These are phyloP conservation scores for Anthracocystis walkeri DNA, from an alignment of 1,284 basidiomycete genomes.

Conservation along the genomic window DNA sequence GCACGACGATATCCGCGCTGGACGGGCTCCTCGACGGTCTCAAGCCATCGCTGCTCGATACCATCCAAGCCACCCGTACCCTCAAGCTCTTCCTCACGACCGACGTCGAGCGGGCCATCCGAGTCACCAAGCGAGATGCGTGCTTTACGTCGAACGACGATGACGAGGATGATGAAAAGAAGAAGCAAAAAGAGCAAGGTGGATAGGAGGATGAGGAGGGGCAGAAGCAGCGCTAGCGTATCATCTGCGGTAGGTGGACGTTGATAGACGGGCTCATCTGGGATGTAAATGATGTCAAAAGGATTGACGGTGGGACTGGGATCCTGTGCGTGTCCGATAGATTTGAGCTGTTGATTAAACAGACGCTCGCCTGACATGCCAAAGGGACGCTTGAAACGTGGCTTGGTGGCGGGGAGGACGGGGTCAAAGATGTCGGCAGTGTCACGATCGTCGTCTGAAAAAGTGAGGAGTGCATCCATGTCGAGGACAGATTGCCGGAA, in stretches of 20 bases:
- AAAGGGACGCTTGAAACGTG: conserved; percentile 44
- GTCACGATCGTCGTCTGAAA: conserved; percentile 16
- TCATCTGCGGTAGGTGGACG: conserved; percentile 47
- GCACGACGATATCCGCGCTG: conserved; percentile 83
- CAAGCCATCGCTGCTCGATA: conserved; percentile 92
- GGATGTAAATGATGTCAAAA: conserved; percentile 29
- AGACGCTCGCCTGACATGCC: conserved; percentile 38
- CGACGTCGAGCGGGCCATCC: conserved; percentile 93
- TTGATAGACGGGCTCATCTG: conserved; percentile 43
- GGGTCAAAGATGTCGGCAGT: conserved; percentile 15
- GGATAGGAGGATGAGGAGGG: conserved; percentile 85
- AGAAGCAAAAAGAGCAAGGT: conserved; percentile 86
- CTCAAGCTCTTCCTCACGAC: conserved; percentile 77
- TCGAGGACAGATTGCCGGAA: conserved; percentile 43
- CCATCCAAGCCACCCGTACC: conserved; percentile 91
- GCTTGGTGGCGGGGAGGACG: conserved; percentile 13
- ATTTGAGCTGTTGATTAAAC: conserved; percentile 45
- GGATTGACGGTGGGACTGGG: conserved; percentile 30
- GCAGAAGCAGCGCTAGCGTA: conserved; percentile 61
- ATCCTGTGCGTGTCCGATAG: conserved; percentile 41
- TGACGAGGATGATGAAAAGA: conserved; percentile 63
- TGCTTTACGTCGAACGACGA: conserved; percentile 56
- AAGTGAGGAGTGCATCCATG: conserved; percentile 43
- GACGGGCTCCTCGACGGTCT: conserved; percentile 79
- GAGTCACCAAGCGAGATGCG: conserved; percentile 78